These are phyloP conservation scores for Leishmania major DNA, from an alignment of 208 protist species.

Conservation along the genomic window DNA sequence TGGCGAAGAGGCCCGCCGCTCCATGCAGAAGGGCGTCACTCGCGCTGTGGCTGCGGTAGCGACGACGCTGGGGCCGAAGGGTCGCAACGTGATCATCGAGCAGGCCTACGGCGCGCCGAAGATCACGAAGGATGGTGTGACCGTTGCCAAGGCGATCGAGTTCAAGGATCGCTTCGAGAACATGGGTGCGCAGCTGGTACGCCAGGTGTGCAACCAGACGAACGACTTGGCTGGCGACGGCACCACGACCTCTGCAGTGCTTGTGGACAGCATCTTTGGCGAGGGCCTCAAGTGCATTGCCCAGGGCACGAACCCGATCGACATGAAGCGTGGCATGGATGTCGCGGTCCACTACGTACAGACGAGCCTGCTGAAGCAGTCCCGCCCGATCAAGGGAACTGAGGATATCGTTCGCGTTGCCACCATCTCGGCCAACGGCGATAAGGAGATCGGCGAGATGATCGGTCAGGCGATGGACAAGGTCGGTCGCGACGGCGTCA, in stretches of 20 bases:
- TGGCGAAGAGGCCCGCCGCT: constrained; percentile 88
- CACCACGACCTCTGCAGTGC: constrained; percentile 99
- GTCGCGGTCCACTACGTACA: constrained; percentile 93
- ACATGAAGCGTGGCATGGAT: constrained; percentile 99
- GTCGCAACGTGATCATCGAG: constrained; percentile 99
- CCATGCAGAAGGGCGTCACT: constrained; percentile 96
- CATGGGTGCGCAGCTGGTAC: constrained; percentile 98
- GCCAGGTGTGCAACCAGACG: constrained; percentile 97
- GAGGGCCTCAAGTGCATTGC: constrained; percentile 98
- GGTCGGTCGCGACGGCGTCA: constrained; percentile 99
- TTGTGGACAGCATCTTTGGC: constrained; percentile 97
- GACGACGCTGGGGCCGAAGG: constrained; percentile 98
- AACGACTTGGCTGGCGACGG: constrained; percentile 99
- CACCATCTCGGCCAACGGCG: constrained; percentile 99
- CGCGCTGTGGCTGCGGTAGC: constrained; percentile 96
- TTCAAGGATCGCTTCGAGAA: constrained; percentile 98
- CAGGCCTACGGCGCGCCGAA: constrained; percentile 97
- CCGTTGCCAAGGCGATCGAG: constrained; percentile 99
- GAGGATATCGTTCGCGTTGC: constrained; percentile 98
- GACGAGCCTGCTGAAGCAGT: constrained; percentile 86
- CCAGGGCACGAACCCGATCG: constrained; percentile 99
- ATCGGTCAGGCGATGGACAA: constrained; percentile 99
- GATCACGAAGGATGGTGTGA: constrained; percentile 99
- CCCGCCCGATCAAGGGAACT: constrained; percentile 94
- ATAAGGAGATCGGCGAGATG: constrained; percentile 97